Conservation (phyloP, 306 rosid species). For the Malus domestica region ASM211411v1 NC_041795.1:3920001-3920500, state of each 20-base stretch:
- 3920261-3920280: too few relatives aligned
- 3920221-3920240: constrained; percentile 42
- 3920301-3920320: too few relatives aligned
- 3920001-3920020: background rate
- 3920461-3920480: too few relatives aligned
- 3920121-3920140: background rate
- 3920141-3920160: background rate
- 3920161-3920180: constrained; percentile 8
- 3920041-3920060: background rate
- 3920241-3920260: constrained; percentile 43
- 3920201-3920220: constrained; percentile 55
- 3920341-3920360: too few relatives aligned
- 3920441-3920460: too few relatives aligned
- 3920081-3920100: background rate
- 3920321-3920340: too few relatives aligned
- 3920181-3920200: constrained; percentile 1
- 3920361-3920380: too few relatives aligned
- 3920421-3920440: too few relatives aligned
- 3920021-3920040: background rate
- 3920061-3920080: background rate
- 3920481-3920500: too few relatives aligned
- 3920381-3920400: too few relatives aligned
- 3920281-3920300: too few relatives aligned
- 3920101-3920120: background rate
- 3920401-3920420: too few relatives aligned